Base-by-base conservation (phyloP, 306 rosid species). In the Fragaria ananassa region DNA sequence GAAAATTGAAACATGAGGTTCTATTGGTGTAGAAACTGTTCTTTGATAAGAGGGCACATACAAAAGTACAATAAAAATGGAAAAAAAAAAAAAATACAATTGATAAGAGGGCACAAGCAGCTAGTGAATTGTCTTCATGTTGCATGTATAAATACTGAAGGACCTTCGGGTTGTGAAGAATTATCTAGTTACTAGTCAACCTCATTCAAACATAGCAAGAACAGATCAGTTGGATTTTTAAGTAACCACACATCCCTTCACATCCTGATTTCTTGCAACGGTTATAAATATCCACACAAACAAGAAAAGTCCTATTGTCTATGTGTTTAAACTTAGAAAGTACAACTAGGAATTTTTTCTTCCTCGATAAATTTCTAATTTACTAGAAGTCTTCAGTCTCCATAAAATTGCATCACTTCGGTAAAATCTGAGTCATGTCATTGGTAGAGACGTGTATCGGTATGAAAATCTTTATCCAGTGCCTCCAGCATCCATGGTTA, bases 401-500 rank as follows among this genome's bases (percentile, higher is more conserved):
- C 34, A 6, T 12, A 10, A 63, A 18, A 65, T 35, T 66, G 71
- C 50, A 18, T 8, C 3, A 64, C 69, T 64, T 8, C n/a, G 6
- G 45, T 35, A 64, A 35, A 34, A 17, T 65, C 3, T 8, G 27
- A 17, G 70, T 35, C 15, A 37, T 8, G 70, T 14, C 46, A 19
- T 41, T 41, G 71, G 25, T 64, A 64, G 46, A 64, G 70, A 35
- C 17, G 8, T 64, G 17, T n/a, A 4, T 67, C 10, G 34, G 31
- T n/a, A 41, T 7, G 15, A 27, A 67, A 19, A 19, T 18, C 27
- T 9, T 19, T 10, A 41, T 9, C 10, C 51, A 41, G 27, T 41
- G 85, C n/a, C 19, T 42, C 49, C 1, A 62, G 46, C 45, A 15
- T 35, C 71, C 51, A 68, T n/a, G 23, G 45, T 34, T 68, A 74